phyloP scores from a whole-genome alignment of 1,139 yeast genomes.

The Suhomyces ambrosiae region DNA sequence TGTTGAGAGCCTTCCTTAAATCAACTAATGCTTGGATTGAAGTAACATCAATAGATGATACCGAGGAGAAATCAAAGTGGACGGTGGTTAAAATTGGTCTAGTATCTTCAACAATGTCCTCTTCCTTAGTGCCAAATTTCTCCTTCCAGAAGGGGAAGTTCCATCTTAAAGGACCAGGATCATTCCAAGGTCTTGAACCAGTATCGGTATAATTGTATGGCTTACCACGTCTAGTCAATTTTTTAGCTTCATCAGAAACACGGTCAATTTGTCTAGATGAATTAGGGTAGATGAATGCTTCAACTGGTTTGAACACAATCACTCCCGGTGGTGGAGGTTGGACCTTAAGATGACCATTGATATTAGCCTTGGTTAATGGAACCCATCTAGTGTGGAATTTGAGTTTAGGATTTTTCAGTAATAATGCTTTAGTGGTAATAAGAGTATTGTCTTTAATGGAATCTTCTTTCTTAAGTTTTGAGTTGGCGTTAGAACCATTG shows the following conservation, averaged over 20 bases:
- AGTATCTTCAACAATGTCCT: constrained; percentile 37
- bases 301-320: constrained; percentile 79
- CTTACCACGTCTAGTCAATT: constrained; percentile 62
- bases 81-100: constrained; percentile 72
- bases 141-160: constrained; percentile 35
- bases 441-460: constrained; percentile 18
- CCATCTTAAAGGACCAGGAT: constrained; percentile 68
- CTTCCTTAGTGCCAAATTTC: constrained; percentile 15
- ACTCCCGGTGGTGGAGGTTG: constrained; percentile 90
- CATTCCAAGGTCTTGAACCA: constrained; percentile 89
- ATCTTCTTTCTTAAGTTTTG: constrained; percentile 19
- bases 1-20: constrained; percentile 68
- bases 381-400: constrained; percentile 77
- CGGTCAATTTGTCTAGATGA: constrained; percentile 72
- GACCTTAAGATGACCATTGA: constrained; percentile 62
- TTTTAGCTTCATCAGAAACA: constrained; percentile 68
- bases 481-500: constrained; percentile 17
- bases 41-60: constrained; percentile 75
- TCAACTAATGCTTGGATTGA: constrained; percentile 80
- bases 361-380: constrained; percentile 59
- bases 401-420: constrained; percentile 32
- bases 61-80: constrained; percentile 80
- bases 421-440: constrained; percentile 27
- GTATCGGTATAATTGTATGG: constrained; percentile 44
- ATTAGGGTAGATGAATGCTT: constrained; percentile 80